Evolutionary conservation across 1,284 basidiomycete species (phyloP), one percentile per base, ranked within the genome.

Genomic region (Albatrellus sp.): DNA sequence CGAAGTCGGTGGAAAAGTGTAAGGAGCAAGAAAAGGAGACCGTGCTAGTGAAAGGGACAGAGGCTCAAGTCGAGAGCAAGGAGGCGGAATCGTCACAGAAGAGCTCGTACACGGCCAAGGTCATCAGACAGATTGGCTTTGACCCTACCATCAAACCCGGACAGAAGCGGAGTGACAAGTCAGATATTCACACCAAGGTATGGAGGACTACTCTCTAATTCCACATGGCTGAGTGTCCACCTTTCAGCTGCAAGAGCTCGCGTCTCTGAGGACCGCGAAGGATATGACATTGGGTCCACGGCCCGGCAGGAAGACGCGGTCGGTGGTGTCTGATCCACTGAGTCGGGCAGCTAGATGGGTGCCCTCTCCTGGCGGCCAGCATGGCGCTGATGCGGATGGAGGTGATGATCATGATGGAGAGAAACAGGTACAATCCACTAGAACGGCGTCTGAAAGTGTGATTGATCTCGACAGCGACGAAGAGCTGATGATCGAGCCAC

Each of bases 41-140:
- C 2, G 28, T 10, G 16, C 24, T 7, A 24, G 46, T 16, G 52
- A 52, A 17, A 44, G 42, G 31, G 50, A 47, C 7, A 37, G 35
- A 8, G 40, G 34, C 9, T 33, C 19, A 40, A 7, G 34, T 16
- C 11, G 34, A 28, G 11, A 6, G 3, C 43, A 39, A 20, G 47
- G 30, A 9, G 31, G 35, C 11, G 38, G 50, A 16, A 46, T 48
- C 19, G 48, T 43, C 49, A 30, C 51, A 46, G 34, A 73, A 69
- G 58, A 67, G 63, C 39, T 68, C 72, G 2, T 86, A 80, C 57
- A 77, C 79, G 32, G 77, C 79, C 0, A 62, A 65, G 37, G 57
- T 81, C 28, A 75, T 88, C 55, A 78, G 77, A 52, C 65, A 70
- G 8, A 65, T 88, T 11, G 84, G 84, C 1, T 88, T 87, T 47